phyloP scores from a whole-genome alignment of 1,284 basidiomycete genomes.

The Leucoagaricus sp. region DNA sequence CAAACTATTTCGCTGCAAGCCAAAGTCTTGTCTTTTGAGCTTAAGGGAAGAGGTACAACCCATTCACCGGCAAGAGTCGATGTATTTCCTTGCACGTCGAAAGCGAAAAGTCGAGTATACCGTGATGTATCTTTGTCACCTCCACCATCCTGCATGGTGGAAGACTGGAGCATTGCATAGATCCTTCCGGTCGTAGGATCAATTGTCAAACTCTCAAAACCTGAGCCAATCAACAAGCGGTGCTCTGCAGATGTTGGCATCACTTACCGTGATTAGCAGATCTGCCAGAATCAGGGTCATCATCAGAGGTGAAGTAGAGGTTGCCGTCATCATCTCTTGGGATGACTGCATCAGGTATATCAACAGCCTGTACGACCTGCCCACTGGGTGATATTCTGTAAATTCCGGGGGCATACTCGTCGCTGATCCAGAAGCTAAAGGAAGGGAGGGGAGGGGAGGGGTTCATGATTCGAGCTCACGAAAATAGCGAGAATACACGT shows the following conservation, averaged over 20 bases:
- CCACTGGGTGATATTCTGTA: conserved; percentile 48
- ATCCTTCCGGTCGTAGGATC: conserved; percentile 50
- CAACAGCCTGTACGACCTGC: conserved; percentile 55
- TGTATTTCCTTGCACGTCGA: conserved; percentile 42
- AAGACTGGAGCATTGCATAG: conserved; percentile 65
- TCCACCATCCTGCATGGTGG: conserved; percentile 66
- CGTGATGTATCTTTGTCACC: conserved; percentile 45
- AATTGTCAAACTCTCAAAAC: conserved; percentile 40
- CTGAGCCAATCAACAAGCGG: not conserved
- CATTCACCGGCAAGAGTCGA: conserved; percentile 55
- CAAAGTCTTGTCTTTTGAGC: conserved; percentile 52
- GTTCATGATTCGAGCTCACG: not conserved
- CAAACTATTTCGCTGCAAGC: conserved; percentile 61
- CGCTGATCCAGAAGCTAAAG: conserved; percentile 64
- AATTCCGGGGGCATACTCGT: conserved; percentile 73
- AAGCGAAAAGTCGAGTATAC: conserved; percentile 59
- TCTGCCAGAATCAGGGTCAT: conserved; percentile 51
- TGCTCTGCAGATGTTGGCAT: too few species aligned
- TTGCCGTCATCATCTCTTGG: conserved; percentile 41
- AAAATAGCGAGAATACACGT: conserved; percentile 20
- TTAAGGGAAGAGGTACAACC: conserved; percentile 63
- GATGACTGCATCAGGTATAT: conserved; percentile 56
- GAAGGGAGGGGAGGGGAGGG: too few species aligned
- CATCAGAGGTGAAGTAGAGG: conserved; percentile 56
- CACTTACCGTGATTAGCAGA: conserved; percentile 29